Evolutionary conservation across 495 filamentous ascomycete species (phyloP), one percentile per base, ranked within the genome.

Genomic region (Cudoniella acicularis): DNA sequence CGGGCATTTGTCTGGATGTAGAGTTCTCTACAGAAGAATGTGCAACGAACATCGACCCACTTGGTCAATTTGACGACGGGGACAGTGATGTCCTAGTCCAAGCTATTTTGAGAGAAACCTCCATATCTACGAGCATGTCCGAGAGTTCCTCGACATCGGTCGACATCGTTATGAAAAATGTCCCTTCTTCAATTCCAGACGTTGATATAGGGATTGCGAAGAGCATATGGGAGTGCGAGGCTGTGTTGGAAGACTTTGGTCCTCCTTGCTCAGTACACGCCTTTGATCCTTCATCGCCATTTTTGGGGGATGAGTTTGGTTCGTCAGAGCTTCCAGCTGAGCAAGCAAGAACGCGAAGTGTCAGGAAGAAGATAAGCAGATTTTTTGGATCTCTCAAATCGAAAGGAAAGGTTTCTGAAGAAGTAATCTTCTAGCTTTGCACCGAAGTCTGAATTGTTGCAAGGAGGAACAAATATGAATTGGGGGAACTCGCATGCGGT

Each of bases 301-400:
- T 6, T 36, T 13, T 6, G 30, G 30, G 13, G 6, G 4, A 6
- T 36, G 30, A 36, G 30, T 13, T 6, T 36, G 13, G 30, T 36
- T 36, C 30, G 30, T 36, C 30, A 13, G 13, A 6, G 13, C 13
- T 6, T 36, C 30, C 30, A 13, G 13, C 30, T 13, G 4, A 4
- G 13, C 30, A 36, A 36, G 30, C 6, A 24, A 26, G 48, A 24
- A 51, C 22, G 9, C 18, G 48, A 25, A 58, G 47, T 17, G n/a
- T 58, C 13, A 52, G 49, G 30, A 59, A 59, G 57, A 59, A 59
- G 49, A 18, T 59, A 1, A 59, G 57, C 18, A 52, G 3, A 18
- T 47, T 59, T 6, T 53, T 59, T 41, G 49, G 57, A 1, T 45
- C 57, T 21, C 36, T 59, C 11, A 25, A 23, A 42, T 48, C 25